A percentile compares a stretch with the other conserved stretches of the same genome.
Evolutionary conservation across 257 asterid species (phyloP).

Genomic region (Rubia yunnanensis): DNA sequence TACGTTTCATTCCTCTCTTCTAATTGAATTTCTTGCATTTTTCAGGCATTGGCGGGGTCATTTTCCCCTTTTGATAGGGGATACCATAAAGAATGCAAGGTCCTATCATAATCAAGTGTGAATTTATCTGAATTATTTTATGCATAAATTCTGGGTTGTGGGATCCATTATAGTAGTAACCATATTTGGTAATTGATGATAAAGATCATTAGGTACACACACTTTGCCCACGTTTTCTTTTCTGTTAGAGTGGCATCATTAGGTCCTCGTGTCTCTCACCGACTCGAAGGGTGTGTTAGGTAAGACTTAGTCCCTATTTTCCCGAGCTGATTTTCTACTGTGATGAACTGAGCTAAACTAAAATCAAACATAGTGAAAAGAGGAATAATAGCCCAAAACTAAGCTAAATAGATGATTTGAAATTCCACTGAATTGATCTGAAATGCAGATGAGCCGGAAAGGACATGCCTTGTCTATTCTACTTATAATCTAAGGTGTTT

Average conservation of each 20-base stretch:
- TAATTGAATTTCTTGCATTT: conserved; percentile 5
- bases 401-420: no score
- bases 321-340: no score
- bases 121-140: conserved; percentile 10
- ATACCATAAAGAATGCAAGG: neutral
- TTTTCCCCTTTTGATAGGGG: conserved; percentile 14
- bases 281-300: neutral
- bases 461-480: no score
- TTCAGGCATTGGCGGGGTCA: conserved; percentile 25
- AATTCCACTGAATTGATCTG: no score
- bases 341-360: no score
- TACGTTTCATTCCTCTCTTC: conserved; percentile 28
- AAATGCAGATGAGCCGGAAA: no score
- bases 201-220: neutral
- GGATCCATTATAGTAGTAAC: conserved; percentile 4
- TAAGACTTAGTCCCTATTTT: no score
- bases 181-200: conserved; percentile 6
- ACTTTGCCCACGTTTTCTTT: neutral
- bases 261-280: conserved; percentile 5
- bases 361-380: no score
- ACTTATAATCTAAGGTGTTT: no score
- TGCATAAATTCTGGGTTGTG: conserved; percentile 5
- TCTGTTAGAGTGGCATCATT: neutral
- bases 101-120: conserved; percentile 3
- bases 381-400: no score